Conservation (phyloP, 2,329 filamentous ascomycete species). For the Scolecobasidium constrictum region DNA sequence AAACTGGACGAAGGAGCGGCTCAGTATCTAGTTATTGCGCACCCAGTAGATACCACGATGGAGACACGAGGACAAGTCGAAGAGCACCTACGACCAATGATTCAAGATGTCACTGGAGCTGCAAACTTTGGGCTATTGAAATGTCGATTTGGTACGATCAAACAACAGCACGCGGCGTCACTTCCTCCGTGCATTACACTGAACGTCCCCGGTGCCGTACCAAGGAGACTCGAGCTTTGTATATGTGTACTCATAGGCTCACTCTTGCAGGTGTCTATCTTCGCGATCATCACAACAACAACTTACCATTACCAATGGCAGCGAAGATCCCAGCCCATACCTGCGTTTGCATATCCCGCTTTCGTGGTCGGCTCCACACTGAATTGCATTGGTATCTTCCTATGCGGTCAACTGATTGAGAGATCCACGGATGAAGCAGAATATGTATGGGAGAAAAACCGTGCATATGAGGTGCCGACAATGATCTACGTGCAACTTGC, state of each 20-base stretch:
- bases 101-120: background rate
- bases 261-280: background rate
- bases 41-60: no score
- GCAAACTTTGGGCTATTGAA: background rate
- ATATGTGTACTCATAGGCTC: background rate
- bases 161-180: background rate
- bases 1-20: no score
- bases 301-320: background rate
- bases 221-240: background rate
- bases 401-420: no score
- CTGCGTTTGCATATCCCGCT: background rate
- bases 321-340: background rate
- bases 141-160: background rate
- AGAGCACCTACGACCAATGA: background rate
- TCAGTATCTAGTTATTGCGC: no score
- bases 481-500: no score
- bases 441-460: no score
- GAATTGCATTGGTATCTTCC: no score
- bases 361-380: background rate
- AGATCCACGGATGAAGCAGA: no score
- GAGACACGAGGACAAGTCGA: background rate
- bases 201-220: background rate
- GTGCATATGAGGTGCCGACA: no score
- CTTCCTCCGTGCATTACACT: background rate
- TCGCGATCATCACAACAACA: background rate